Evolutionary conservation across 1,139 yeast genomes (phyloP).

Genomic region (Lipomyces yarrowii): DNA sequence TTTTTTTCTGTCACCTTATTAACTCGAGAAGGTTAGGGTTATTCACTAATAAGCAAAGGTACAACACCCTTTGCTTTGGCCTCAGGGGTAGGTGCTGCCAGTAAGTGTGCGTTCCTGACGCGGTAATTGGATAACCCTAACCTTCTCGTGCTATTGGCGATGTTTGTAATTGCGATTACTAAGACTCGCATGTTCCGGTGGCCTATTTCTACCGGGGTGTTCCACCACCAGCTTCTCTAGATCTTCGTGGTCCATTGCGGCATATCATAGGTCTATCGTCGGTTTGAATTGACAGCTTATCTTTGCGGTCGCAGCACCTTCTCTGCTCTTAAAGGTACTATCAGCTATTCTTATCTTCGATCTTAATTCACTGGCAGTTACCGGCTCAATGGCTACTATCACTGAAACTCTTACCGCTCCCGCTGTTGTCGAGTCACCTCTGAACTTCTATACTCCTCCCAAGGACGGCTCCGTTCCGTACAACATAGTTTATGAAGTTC

Average conservation of each 20-base stretch:
- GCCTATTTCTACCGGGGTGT: background rate
- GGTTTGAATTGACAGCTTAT: background rate
- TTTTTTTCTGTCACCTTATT: too few relatives aligned
- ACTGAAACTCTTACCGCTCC: constrained; percentile 22
- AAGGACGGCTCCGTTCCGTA: constrained; percentile 23
- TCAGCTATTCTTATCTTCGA: background rate
- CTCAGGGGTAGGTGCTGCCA: too few relatives aligned
- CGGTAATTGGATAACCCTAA: too few relatives aligned
- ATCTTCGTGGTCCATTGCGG: background rate
- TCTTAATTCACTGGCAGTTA: background rate
- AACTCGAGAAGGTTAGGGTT: too few relatives aligned
- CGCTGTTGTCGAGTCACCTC: constrained; percentile 10
- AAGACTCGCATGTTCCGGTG: background rate
- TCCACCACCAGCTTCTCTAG: background rate
- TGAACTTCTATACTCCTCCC: constrained; percentile 27
- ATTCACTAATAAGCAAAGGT: too few relatives aligned
- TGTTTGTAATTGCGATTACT: background rate
- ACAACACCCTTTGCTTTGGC: too few relatives aligned
- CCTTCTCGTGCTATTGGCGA: too few relatives aligned
- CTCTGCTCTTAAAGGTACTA: too few relatives aligned
- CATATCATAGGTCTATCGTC: background rate
- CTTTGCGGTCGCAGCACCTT: background rate
- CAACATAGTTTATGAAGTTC: constrained; percentile 29
- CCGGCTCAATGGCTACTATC: constrained; percentile 22
- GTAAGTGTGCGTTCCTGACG: too few relatives aligned